Percentiles rank a stretch among this genome's conserved stretches.
phyloP scores from a whole-genome alignment of 345 rosid species.

The Syzygium aromaticum region DNA sequence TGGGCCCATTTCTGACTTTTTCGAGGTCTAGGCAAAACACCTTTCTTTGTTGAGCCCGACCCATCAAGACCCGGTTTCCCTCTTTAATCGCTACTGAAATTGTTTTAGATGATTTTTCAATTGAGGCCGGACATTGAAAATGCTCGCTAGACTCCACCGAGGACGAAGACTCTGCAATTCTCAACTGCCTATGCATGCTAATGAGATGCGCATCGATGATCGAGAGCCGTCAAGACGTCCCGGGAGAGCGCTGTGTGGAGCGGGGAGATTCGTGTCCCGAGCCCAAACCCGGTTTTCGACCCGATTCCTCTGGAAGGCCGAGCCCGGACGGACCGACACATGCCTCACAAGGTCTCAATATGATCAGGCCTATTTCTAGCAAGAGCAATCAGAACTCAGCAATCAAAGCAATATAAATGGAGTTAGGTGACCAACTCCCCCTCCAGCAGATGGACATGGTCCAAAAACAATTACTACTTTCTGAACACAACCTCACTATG shows the following conservation, averaged over 20 bases:
- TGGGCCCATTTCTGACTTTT: background rate
- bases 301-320: no score
- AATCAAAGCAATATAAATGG: background rate
- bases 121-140: background rate
- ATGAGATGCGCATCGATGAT: background rate
- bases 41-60: background rate
- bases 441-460: background rate
- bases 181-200: accelerated
- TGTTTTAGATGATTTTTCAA: no score
- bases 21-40: background rate
- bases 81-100: background rate
- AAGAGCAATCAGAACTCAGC: background rate
- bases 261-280: background rate
- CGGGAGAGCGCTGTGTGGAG: background rate
- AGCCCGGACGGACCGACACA: background rate
- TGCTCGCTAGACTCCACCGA: background rate
- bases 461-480: background rate
- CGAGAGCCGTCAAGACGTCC: background rate
- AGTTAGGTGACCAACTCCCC: background rate
- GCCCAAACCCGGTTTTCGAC: background rate
- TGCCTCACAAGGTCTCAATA: background rate
- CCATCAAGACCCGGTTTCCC: background rate
- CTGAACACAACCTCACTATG: background rate
- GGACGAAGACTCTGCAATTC: background rate
- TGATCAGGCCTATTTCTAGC: background rate